Conservation (phyloP, 768 basidiomycete species). For the Lactifluus piperatus region DNA sequence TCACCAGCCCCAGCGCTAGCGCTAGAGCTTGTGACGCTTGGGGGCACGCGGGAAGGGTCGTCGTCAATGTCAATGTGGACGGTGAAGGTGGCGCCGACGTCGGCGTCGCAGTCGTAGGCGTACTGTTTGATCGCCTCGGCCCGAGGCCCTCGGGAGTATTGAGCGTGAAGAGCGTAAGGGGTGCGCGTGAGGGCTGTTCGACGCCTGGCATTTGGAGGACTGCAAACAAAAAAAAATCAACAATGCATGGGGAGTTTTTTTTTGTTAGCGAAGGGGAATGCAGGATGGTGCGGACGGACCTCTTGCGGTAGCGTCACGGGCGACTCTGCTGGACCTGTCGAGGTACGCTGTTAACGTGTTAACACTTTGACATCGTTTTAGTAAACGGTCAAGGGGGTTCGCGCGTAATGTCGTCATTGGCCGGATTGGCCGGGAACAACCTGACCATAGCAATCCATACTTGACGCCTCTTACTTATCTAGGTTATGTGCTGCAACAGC, state of each 20-base stretch:
- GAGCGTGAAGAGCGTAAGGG: conserved; percentile 60
- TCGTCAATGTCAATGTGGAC: conserved; percentile 64
- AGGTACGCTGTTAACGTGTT: conserved; percentile 30
- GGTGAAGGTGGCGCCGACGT: conserved; percentile 79
- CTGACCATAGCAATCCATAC: too few relatives aligned
- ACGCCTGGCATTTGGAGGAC: conserved; percentile 72
- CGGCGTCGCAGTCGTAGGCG: conserved; percentile 76
- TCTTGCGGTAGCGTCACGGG: conserved; percentile 31
- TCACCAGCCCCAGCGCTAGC: too few relatives aligned
- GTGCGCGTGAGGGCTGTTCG: conserved; percentile 48
- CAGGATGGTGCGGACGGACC: conserved; percentile 8
- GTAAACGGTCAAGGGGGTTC: too few relatives aligned
- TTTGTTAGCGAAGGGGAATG: not conserved
- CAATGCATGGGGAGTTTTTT: too few relatives aligned
- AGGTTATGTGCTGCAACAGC: too few relatives aligned
- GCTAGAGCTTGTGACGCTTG: conserved; percentile 23
- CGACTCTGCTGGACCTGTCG: conserved; percentile 31
- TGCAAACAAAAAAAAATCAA: too few relatives aligned
- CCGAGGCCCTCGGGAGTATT: conserved; percentile 45
- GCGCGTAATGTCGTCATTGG: too few relatives aligned
- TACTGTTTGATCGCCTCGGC: conserved; percentile 54
- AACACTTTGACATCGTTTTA: conserved; percentile 21
- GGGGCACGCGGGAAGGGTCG: conserved; percentile 34
- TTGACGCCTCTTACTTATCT: too few relatives aligned
- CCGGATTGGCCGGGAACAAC: too few relatives aligned